A percentile compares a stretch with the other conserved stretches of the same genome.
Evolutionary conservation across 192 early-diverging fungal species (phyloP).

Genomic region (Backusella tarrabulga): DNA sequence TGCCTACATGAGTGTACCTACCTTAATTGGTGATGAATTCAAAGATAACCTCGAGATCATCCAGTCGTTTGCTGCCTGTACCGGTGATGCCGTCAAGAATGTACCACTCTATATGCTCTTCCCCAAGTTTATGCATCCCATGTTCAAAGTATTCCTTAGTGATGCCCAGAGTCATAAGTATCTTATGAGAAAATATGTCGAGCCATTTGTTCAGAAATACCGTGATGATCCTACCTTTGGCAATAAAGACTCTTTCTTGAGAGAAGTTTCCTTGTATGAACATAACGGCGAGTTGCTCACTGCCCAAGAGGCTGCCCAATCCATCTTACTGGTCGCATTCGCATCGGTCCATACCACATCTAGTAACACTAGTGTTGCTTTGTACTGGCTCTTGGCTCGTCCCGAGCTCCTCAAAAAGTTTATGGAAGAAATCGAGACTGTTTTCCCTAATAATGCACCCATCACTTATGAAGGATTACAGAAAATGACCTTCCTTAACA

Average conservation of each 20-base stretch:
- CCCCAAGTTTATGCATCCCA: slow-evolving; percentile 18
- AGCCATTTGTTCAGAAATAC: slow-evolving; percentile 1
- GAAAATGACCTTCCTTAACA: slow-evolving; percentile 23
- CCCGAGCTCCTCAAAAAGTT: slow-evolving; percentile 14
- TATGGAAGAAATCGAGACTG: slow-evolving; percentile 16
- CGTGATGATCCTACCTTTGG: slow-evolving; percentile 2
- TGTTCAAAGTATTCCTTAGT: slow-evolving; percentile 17
- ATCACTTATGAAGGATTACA: slow-evolving; percentile 18
- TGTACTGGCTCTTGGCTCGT: slow-evolving; percentile 26
- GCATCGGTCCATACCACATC: slow-evolving; percentile 30
- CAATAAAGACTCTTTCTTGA: background rate
- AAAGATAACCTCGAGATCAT: slow-evolving; percentile 13
- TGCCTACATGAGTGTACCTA: slow-evolving; percentile 29
- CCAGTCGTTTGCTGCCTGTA: slow-evolving; percentile 22
- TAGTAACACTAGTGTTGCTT: background rate
- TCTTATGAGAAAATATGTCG: slow-evolving; percentile 15
- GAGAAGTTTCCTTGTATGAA: background rate
- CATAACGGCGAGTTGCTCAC: background rate
- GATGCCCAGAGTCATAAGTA: slow-evolving; percentile 4
- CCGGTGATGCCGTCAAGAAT: slow-evolving; percentile 18
- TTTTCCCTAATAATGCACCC: background rate
- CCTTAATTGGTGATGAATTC: slow-evolving; percentile 19
- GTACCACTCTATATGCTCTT: slow-evolving; percentile 1
- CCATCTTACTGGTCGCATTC: slow-evolving; percentile 22
- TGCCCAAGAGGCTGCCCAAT: background rate